phyloP scores from a whole-genome alignment of 1,139 yeast genomes.

The Keqinozyma sinolaborantium region DNA sequence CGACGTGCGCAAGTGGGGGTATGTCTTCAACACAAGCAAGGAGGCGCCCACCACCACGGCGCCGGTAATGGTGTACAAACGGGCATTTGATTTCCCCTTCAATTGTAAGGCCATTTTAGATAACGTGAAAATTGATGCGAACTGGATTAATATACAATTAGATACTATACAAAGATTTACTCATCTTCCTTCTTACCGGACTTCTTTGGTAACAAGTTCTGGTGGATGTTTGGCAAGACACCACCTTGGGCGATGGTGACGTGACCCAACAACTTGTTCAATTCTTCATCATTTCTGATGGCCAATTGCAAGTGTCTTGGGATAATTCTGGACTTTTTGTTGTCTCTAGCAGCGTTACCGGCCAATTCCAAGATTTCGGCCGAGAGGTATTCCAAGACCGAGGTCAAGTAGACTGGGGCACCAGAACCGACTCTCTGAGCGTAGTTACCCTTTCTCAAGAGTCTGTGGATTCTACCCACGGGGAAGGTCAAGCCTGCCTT shows the following conservation, averaged over 20 bases:
- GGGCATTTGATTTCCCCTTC: constrained; percentile 4
- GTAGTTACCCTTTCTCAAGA: constrained; percentile 95
- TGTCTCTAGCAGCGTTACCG: constrained; percentile 98
- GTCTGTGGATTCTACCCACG: constrained; percentile 98
- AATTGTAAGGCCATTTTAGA: constrained; percentile 7
- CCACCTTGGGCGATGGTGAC: constrained; percentile 94
- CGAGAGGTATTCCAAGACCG: constrained; percentile 93
- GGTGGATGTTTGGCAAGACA: constrained; percentile 95
- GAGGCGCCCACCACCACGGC: constrained; percentile 44
- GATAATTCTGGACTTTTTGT: constrained; percentile 96
- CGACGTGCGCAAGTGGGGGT: constrained; percentile 44
- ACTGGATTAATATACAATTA: too few relatives aligned
- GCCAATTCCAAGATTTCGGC: constrained; percentile 98
- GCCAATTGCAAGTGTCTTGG: constrained; percentile 99
- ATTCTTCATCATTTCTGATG: constrained; percentile 97
- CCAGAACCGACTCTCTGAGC: constrained; percentile 99
- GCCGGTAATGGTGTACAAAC: constrained; percentile 19
- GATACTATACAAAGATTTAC: too few relatives aligned
- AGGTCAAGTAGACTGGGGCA: constrained; percentile 94
- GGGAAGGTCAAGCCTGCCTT: constrained; percentile 99
- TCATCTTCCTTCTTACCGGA: constrained; percentile 72
- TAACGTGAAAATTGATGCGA: neutral
- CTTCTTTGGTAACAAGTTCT: constrained; percentile 93
- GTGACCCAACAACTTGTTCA: constrained; percentile 69
- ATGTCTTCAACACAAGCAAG: constrained; percentile 44